phyloP scores from a whole-genome alignment of 345 rosid species.

The Eutrema yunnanense region DNA sequence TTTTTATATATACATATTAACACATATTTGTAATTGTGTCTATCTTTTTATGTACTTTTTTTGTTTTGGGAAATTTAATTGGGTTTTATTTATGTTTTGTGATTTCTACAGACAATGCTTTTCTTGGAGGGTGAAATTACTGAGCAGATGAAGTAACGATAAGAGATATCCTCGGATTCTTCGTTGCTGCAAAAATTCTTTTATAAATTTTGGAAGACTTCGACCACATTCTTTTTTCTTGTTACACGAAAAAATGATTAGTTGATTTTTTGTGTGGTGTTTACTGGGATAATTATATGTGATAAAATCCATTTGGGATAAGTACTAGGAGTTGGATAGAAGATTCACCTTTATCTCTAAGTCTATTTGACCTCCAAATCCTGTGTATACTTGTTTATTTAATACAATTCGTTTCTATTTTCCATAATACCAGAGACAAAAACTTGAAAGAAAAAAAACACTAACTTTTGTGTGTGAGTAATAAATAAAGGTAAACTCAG shows the following conservation, averaged over 20 bases:
- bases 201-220: neutral
- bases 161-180: neutral
- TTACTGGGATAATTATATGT: neutral
- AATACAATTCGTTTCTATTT: neutral
- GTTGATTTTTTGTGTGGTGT: neutral
- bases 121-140: slow-evolving; percentile 12
- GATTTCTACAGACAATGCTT: slow-evolving; percentile 17
- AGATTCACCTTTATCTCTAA: neutral
- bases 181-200: neutral
- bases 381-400: neutral
- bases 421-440: neutral
- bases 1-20: slow-evolving; percentile 16
- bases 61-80: neutral
- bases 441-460: neutral
- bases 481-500: neutral
- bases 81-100: slow-evolving; percentile 7
- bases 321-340: neutral
- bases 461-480: neutral
- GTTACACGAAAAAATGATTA: neutral
- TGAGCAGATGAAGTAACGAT: neutral
- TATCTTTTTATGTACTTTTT: neutral
- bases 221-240: neutral
- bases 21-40: neutral
- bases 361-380: neutral
- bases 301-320: neutral